Evolutionary conservation across 192 early-diverging fungal species (phyloP).

Genomic region (Coemansia sp.): DNA sequence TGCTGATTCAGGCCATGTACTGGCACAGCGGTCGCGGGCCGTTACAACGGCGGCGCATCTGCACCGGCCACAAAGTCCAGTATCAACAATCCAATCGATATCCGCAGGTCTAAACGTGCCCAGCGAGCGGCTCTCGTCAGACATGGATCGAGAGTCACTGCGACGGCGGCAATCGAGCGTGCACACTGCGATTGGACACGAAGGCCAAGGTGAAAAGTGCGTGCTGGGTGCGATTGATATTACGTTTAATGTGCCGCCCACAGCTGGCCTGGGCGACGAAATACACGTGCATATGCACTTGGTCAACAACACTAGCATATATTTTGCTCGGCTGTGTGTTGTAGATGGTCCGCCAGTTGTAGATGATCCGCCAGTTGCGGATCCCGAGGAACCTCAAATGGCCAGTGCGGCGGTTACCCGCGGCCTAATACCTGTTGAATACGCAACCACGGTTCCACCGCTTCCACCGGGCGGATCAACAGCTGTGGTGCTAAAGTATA

Average conservation of each 20-base stretch:
- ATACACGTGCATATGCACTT: conserved; percentile 30
- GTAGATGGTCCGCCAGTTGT: conserved; percentile 22
- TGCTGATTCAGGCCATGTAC: background rate
- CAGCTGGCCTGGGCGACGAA: conserved; percentile 26
- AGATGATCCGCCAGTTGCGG: conserved; percentile 9
- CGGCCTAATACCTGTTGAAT: conserved; percentile 18
- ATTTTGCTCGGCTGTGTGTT: conserved; percentile 29
- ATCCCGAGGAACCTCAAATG: background rate
- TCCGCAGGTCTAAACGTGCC: background rate
- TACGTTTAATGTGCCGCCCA: conserved; percentile 42
- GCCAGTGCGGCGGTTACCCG: background rate
- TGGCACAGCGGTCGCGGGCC: conserved; percentile 21
- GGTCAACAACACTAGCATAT: conserved; percentile 33
- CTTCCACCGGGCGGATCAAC: conserved; percentile 38
- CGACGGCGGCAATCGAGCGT: conserved; percentile 8
- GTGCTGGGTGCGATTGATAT: conserved; percentile 21
- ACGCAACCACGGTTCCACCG: conserved; percentile 30
- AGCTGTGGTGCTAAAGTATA: conserved; percentile 29
- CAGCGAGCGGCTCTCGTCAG: conserved; percentile 1
- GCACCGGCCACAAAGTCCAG: conserved; percentile 15
- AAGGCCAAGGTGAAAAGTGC: background rate
- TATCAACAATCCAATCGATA: conserved; percentile 20
- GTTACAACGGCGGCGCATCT: conserved; percentile 14
- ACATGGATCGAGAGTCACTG: conserved; percentile 9
- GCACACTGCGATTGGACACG: background rate